These are phyloP conservation scores for Acer campestre DNA, from an alignment of 345 rosid genomes.

Conservation along the genomic window DNA sequence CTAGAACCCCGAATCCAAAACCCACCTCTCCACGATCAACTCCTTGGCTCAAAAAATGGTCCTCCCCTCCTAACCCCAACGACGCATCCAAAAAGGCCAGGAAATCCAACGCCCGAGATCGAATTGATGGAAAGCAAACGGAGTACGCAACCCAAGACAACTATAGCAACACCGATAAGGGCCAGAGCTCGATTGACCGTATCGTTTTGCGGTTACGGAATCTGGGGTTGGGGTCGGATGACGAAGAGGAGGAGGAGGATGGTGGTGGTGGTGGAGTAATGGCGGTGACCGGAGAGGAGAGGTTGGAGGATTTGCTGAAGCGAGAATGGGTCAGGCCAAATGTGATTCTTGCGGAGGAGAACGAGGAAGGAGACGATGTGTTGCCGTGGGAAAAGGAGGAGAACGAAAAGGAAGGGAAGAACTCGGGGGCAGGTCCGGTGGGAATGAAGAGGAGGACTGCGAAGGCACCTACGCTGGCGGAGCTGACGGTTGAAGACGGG, in stretches of 20 bases:
- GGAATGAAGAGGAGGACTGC: slow-evolving; percentile 45
- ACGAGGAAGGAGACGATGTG: slow-evolving; percentile 32
- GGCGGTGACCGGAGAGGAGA: slow-evolving; percentile 76
- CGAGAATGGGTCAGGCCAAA: slow-evolving; percentile 95
- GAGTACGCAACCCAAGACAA: slow-evolving; percentile 27
- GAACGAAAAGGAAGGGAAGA: slow-evolving; percentile 35
- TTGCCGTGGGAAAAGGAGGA: slow-evolving; percentile 75
- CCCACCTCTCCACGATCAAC: slow-evolving; percentile 29
- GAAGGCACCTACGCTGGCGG: slow-evolving; percentile 88
- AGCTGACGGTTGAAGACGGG: slow-evolving; percentile 83
- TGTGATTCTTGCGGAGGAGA: slow-evolving; percentile 49
- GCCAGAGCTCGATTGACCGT: slow-evolving; percentile 73
- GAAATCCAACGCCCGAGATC: slow-evolving; percentile 22
- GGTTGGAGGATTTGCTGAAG: slow-evolving; percentile 70
- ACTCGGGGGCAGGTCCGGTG: not conserved
- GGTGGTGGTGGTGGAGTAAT: slow-evolving; percentile 19
- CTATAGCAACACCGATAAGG: slow-evolving; percentile 39
- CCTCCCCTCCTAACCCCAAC: slow-evolving; percentile 21
- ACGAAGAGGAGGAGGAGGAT: slow-evolving; percentile 41
- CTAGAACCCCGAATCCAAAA: slow-evolving; percentile 36
- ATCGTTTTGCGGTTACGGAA: slow-evolving; percentile 86
- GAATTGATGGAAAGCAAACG: slow-evolving; percentile 29
- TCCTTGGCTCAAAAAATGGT: slow-evolving; percentile 56
- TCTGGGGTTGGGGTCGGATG: slow-evolving; percentile 74
- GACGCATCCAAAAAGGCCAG: slow-evolving; percentile 12